Conservation (phyloP, 371 early-diverging fungal genomes). For the Circinella minor region DNA sequence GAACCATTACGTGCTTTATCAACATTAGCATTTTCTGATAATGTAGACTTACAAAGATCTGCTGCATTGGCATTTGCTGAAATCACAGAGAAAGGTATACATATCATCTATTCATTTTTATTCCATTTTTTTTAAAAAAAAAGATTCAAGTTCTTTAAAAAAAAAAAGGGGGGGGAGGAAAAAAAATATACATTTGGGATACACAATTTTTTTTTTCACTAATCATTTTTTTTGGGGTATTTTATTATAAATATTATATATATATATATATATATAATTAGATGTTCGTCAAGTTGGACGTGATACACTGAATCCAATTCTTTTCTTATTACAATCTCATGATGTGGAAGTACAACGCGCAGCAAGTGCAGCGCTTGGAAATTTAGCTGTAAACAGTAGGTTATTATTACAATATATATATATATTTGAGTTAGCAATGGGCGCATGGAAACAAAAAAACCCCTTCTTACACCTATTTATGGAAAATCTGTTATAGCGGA, state of each 20-base stretch:
- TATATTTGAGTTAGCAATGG: neutral
- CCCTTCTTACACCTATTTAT: constrained; percentile 9
- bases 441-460: constrained; percentile 6
- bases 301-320: constrained; percentile 82
- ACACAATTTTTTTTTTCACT: no score
- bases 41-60: constrained; percentile 85
- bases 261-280: constrained; percentile 13
- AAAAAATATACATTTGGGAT: no score
- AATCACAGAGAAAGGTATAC: constrained; percentile 81
- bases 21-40: constrained; percentile 84
- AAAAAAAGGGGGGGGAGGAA: no score
- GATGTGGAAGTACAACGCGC: constrained; percentile 90
- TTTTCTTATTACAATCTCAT: constrained; percentile 82
- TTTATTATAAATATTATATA: no score
- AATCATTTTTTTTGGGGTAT: no score
- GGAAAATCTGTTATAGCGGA: constrained; percentile 54
- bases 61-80: constrained; percentile 94
- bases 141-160: neutral
- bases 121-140: no score
- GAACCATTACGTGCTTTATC: constrained; percentile 84
- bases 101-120: no score
- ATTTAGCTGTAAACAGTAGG: constrained; percentile 86
- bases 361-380: constrained; percentile 90
- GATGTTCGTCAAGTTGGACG: constrained; percentile 83
- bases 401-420: neutral